Evolutionary conservation across 2,329 filamentous ascomycete species (phyloP), one percentile per base, ranked within the genome.

Genomic region (Tricladium varicosporioides): DNA sequence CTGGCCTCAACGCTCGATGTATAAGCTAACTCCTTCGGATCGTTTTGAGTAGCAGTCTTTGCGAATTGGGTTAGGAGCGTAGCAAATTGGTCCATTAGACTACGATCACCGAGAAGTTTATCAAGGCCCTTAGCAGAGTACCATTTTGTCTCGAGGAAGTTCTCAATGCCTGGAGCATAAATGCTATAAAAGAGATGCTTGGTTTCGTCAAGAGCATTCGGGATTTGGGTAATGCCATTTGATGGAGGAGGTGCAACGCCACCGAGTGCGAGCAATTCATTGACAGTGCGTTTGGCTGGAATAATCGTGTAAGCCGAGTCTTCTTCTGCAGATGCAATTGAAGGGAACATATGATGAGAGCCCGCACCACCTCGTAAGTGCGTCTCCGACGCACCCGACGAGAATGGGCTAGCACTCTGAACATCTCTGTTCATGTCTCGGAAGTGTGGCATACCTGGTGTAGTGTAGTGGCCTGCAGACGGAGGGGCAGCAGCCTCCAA

Each of bases 111-210:
- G 57, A 84, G 73, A 1, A 88, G 59, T 58, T 64, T 70, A 16
- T 53, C 56, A 50, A 64, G 55, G 48, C 75, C 72, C 54, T 73
- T 73, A 36, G 79, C 76, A 58, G 77, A 83, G 74, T 91, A 97
- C 92, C 92, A 97, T 27, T 80, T 81, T 5, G 91, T 89, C 71
- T 97, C 92, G 60, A 95, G 82, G 60, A 94, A 87, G 50, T 82
- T 81, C 71, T 90, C 86, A 48, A 94, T 81, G 7, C 85, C 88
- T 1, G 81, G 82, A 3, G 86, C 88, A 71, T 94, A 95, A 62
- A 91, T 86, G 63, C 87, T 86, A 65, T 83, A 81, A 72, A 89
- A 95, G 14, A 93, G 76, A 60, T 82, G 82, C 61, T 84, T 85
- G 57, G 91, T 84, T 69, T 91, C 86, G 65, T 86, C 83, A 50